Base-by-base conservation (phyloP, 306 rosid species). In the Pterocarpus santalinus region DNA sequence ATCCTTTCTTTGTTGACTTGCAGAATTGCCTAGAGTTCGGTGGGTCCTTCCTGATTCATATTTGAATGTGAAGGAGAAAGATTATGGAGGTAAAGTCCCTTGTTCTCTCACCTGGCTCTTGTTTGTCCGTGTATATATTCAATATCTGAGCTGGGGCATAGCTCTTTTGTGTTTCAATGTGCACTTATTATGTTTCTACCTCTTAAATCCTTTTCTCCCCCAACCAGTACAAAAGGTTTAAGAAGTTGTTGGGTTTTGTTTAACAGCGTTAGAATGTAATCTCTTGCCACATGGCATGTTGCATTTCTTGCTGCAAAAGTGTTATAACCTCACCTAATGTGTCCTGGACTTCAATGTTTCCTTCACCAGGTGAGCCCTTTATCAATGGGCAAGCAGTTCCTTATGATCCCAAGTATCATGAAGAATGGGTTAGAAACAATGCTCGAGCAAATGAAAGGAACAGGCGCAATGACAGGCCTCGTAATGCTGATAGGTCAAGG, bases 21-120 rank as follows among this genome's bases (percentile, higher is more conserved):
- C 94, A 96, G 99, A 93, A 33, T 80, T 96, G 82, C 94, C 97
- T 5, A 66, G 74, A 17, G 99, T 93, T 55, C 91, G 98, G 1
- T 96, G 99, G 98, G 99, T 96, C 11, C 98, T 96, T 82, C 99
- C 99, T 17, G 99, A 96, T 86, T 96, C 98, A 0, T 96, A 93
- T 87, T 72, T 96, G 97, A 97, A 92, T 85, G 99, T 96, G 0
- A 90, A 52, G 90, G 92, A 93, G 73, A 92, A 93, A 75, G 94
- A 96, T 81, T 96, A 96, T 65, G 99, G 99, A 88, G 99, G 99
- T 96, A 86, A 75, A 35, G 1, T 69, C 16, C 56, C 65, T 57
- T 43, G 43, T 80, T 61, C 52, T 32, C 22, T 77, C 56, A 4
- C 72, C 28, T 69, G 47, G 44, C 11, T 64, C 69, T 75, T 46